Evolutionary conservation across 257 asterid species (phyloP), one percentile per base, ranked within the genome.

Genomic region (Rubia yunnanensis): DNA sequence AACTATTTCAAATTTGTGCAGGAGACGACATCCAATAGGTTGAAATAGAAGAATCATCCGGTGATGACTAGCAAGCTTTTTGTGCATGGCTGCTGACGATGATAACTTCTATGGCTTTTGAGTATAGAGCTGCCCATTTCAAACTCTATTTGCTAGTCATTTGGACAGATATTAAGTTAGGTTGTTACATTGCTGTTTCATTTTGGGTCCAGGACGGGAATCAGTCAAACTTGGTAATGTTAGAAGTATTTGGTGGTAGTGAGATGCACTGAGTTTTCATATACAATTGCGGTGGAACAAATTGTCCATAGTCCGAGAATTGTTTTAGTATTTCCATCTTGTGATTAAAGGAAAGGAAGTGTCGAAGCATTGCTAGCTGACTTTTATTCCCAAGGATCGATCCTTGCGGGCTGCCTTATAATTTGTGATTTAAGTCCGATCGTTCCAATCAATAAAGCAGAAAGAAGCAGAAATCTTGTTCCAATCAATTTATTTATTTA

Each of bases 11-110:
- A 63, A 72, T 50, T 72, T 38, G 4, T 76, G 83, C 85, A 91
- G 97, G 88, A 84, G 96, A 66, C 86, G 97, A 49, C 97, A 88
- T 68, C 96, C 96, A 34, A 66, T 83, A 27, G 92, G 97, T 76
- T 88, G 84, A 89, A 24, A 78, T 57, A 67, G 59, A 63, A 66
- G 63, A 74, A 73, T 54, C 73, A 38, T 73, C 50, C 78, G 71
- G 74, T 17, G 75, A 22, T 62, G 61, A 68, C 76, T 58, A 73
- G 69, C 73, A 71, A 61, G 77, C 69, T 73, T 79, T 76, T 72
- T 52, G 73, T 72, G 69, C 69, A 65, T 64, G 84, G 77, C 63
- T 65, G 77, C 63, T 65, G 76, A 70, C 65, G 5, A 18, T 35
- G 46, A 68, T 34, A n/a, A 49, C 35, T 49, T 67, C 26, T 60